Percentiles rank a stretch among this genome's conserved stretches.
Conservation (phyloP, 2,329 filamentous ascomycete species). For the Botryotinia convoluta region DNA sequence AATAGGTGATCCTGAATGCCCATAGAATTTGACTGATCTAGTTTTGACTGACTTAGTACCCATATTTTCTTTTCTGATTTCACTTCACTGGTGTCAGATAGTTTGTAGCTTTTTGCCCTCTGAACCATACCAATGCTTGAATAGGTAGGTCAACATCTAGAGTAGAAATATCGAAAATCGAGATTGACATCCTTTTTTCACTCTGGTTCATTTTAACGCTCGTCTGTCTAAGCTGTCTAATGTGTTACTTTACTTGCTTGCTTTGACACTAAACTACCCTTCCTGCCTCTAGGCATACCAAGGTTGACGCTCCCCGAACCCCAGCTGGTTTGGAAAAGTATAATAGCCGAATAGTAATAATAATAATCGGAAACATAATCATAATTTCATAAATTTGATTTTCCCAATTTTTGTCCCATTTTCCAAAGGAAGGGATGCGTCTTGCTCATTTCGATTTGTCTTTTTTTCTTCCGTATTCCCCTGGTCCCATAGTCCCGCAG, state of each 20-base stretch:
- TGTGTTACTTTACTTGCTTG: conserved; percentile 5
- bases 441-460: conserved; percentile 35
- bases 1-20: background rate
- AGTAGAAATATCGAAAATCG: background rate
- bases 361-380: conserved; percentile 12
- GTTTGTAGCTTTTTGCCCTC: background rate
- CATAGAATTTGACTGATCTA: background rate
- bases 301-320: conserved; percentile 18
- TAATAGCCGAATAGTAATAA: conserved; percentile 6
- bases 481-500: conserved; percentile 32
- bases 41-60: background rate
- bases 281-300: background rate
- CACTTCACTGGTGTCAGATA: background rate
- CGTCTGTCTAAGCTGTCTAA: conserved; percentile 5
- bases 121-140: background rate
- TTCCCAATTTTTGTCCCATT: conserved; percentile 8
- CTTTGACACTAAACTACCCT: conserved; percentile 16
- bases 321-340: background rate
- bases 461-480: conserved; percentile 34
- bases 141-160: background rate
- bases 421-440: conserved; percentile 14
- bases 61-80: background rate
- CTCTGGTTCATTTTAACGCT: conserved; percentile 8
- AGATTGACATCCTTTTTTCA: background rate
- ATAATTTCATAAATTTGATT: conserved; percentile 19